Evolutionary conservation across 805 yeast genomes (phyloP), one percentile per base, ranked within the genome.

Genomic region (Hanseniaspora singularis): DNA sequence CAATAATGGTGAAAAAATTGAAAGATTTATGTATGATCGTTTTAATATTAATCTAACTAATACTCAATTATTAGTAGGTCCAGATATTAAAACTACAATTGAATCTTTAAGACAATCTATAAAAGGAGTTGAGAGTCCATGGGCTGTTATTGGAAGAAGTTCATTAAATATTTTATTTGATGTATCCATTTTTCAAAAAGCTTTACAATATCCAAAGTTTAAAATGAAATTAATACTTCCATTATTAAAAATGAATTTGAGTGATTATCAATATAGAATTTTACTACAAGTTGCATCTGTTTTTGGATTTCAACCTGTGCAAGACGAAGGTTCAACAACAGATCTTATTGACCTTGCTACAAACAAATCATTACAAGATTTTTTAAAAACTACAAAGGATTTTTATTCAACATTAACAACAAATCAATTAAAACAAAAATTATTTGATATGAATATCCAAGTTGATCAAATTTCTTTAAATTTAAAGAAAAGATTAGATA

Each of bases 181-280:
- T 53, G 54, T 89, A 2, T 88, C 95, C 0, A 94, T 92, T 40
- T 66, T 89, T 27, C 95, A 96, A 0, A 76, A 77, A 12, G 92
- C 89, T 3, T 66, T 73, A 26, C 78, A 77, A 52, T 66, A 92
- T 36, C 80, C 97, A 0, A 74, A 73, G 52, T 67, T 86, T 51
- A 77, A 74, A 57, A 68, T 88, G 2, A 76, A 84, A 26, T 96
- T 92, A 12, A 76, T 77, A 50, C 72, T 92, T 12, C 94, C 96
- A 0, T 65, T 66, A 27, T 70, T 94, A 51, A 70, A 71, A 26
- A 77, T 92, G 3, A 72, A 82, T 26, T 60, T 92, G 56, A 84
- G 84, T 54, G 97, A 92, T 59, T 81, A 78, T 55, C 96, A 94
- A 59, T 94, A 94, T 64, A 83, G 86, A 60, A 76, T 86, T 1